A percentile compares a stretch with the other conserved stretches of the same genome.
Conservation (phyloP, 2,329 filamentous ascomycete genomes). For the Parastagonospora nodorum region DNA sequence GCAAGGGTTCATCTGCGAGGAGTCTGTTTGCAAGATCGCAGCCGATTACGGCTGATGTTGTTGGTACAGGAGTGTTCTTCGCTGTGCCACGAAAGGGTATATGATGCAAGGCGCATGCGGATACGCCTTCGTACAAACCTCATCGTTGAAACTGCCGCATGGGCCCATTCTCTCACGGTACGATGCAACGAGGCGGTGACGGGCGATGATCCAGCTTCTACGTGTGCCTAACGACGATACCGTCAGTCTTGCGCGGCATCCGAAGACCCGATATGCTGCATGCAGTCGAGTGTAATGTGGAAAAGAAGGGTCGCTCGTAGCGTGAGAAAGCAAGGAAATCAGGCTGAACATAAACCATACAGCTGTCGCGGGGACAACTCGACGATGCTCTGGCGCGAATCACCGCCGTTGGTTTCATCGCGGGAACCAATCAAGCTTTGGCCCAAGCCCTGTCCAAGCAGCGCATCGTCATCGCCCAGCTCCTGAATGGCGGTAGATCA, state of each 20-base stretch:
- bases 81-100: too few species aligned
- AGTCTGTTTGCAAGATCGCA: neutral
- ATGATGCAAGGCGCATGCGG: too few species aligned
- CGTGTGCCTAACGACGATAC: neutral
- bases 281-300: neutral
- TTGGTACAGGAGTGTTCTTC: too few species aligned
- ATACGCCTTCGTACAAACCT: too few species aligned
- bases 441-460: conserved; percentile 5
- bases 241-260: too few species aligned
- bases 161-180: too few species aligned
- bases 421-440: conserved; percentile 23
- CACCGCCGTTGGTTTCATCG: neutral
- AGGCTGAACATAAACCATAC: conserved; percentile 3
- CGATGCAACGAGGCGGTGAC: too few species aligned
- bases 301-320: neutral
- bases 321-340: conserved; percentile 7
- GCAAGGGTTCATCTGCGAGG: neutral
- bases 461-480: conserved; percentile 17
- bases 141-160: too few species aligned
- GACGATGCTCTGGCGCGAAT: conserved; percentile 1
- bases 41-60: too few species aligned
- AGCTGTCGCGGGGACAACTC: neutral
- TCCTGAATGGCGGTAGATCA: neutral
- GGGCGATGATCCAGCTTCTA: too few species aligned
- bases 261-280: neutral